Conservation (phyloP, 2,329 filamentous ascomycete species). For the Rosellinia necatrix region DNA sequence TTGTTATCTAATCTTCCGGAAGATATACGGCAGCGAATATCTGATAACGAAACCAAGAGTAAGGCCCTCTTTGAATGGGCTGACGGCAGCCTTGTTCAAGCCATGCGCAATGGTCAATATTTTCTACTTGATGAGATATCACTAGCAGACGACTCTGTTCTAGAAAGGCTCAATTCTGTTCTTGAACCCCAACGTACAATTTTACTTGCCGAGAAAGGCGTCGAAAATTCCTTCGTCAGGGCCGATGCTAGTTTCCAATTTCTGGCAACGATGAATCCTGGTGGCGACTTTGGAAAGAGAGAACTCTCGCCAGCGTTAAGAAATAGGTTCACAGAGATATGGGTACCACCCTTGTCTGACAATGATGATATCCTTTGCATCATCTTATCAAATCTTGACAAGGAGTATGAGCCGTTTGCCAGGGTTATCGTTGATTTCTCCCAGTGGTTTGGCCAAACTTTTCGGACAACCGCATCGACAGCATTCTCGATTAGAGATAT, state of each 20-base stretch:
- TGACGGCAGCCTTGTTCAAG: conserved; percentile 89
- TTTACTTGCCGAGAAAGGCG: conserved; percentile 90
- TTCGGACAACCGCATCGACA: conserved; percentile 74
- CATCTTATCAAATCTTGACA: conserved; percentile 72
- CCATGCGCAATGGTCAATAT: conserved; percentile 87
- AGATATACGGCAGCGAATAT: conserved; percentile 53
- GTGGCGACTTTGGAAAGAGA: conserved; percentile 97
- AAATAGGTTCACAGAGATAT: conserved; percentile 98
- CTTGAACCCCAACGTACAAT: conserved; percentile 86
- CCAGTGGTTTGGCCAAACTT: conserved; percentile 86
- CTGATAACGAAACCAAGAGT: conserved; percentile 61
- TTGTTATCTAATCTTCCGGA: conserved; percentile 52
- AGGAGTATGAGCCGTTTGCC: conserved; percentile 61
- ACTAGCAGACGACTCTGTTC: conserved; percentile 92
- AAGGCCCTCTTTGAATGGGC: conserved; percentile 95
- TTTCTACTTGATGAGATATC: conserved; percentile 98
- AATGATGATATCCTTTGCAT: conserved; percentile 88
- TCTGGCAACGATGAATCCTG: conserved; percentile 98
- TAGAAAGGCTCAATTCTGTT: conserved; percentile 95
- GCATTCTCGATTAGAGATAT: conserved; percentile 91
- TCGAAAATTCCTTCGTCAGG: conserved; percentile 77
- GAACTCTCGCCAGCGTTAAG: conserved; percentile 93
- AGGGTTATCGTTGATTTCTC: conserved; percentile 81
- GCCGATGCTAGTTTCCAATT: conserved; percentile 87
- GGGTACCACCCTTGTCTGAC: conserved; percentile 88